Base-by-base conservation (phyloP, 31 red algal species). In the Bonnemaisonia californica region DNA sequence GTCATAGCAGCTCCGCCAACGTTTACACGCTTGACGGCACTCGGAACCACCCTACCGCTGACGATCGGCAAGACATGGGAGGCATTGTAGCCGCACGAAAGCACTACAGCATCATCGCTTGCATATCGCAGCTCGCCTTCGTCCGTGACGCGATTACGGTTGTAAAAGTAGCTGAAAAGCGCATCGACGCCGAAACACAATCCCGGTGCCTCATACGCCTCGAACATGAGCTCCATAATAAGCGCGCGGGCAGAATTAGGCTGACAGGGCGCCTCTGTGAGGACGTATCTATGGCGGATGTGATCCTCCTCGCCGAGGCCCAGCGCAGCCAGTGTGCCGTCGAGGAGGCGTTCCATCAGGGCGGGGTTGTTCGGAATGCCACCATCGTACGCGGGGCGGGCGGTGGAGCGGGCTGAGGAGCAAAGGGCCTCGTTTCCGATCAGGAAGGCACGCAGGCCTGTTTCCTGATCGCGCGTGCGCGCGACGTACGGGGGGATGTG, bases 181-280 rank as follows among this genome's bases (percentile, higher is more conserved):
- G 77, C 93, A 64, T 95, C 93, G 3, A 95, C 69, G 0, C 85
- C 93, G 69, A 90, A 89, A 32, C 74, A 85, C 22, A 95, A 67
- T 4, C 71, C 79, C 11, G 87, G 86, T 4, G 87, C 87, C 63
- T 81, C 77, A 57, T 95, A 95, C 7, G 83, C 87, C 74, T 95
- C 93, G 74, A 95, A 95, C 36, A 95, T 47, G 21, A 95, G 55
- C 69, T 95, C 93, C 76, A 86, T 84, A 7, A 95, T 64, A 18
- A 84, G 40, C 3, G 85, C 86, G 29, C 93, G 68, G 1, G 85
- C 79, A 19, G 78, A 84, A 68, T 95, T 95, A n/a, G 88, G 87
- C 68, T 85, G 79, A 60, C 80, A 85, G 36, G 87, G 87, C 27
- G 93, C 78, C 78, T 95, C 93, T 19, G 93, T 95, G 32, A 95